Evolutionary conservation across 192 early-diverging fungal genomes (phyloP).

Genomic region (Coemansia sp.): DNA sequence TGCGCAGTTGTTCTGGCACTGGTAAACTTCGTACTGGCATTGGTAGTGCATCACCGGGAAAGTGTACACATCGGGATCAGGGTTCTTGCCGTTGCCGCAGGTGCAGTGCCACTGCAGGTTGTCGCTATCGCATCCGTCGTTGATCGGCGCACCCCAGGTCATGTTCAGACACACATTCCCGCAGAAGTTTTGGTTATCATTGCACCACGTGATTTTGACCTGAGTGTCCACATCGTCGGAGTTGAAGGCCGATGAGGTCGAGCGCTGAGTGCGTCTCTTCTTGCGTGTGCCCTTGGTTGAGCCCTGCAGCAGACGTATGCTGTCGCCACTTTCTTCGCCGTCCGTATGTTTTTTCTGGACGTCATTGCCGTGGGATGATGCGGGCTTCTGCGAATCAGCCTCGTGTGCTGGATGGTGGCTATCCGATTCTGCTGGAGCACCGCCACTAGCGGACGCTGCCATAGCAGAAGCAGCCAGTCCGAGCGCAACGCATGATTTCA

Average conservation of each 20-base stretch:
- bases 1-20: constrained; percentile 56
- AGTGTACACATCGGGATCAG: constrained; percentile 50
- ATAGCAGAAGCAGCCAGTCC: constrained; percentile 26
- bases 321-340: constrained; percentile 7
- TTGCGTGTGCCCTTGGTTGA: constrained; percentile 17
- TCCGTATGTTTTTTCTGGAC: constrained; percentile 1
- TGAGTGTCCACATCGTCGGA: constrained; percentile 38
- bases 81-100: constrained; percentile 56
- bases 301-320: constrained; percentile 24
- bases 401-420: not conserved
- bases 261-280: constrained; percentile 29
- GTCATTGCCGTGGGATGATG: not conserved
- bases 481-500: constrained; percentile 25
- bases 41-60: constrained; percentile 57
- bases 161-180: constrained; percentile 56
- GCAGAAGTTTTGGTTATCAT: constrained; percentile 57
- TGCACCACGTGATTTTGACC: constrained; percentile 53
- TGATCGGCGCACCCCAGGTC: constrained; percentile 51
- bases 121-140: constrained; percentile 48
- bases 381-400: not conserved
- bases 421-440: not conserved
- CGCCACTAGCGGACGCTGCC: constrained; percentile 12
- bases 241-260: constrained; percentile 35
- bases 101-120: constrained; percentile 52
- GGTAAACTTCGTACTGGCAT: constrained; percentile 50